Percentiles rank a stretch among this genome's conserved stretches.
phyloP scores from a whole-genome alignment of 2,329 filamentous ascomycete species.

The Nothophaeocryptopus gaeumannii region DNA sequence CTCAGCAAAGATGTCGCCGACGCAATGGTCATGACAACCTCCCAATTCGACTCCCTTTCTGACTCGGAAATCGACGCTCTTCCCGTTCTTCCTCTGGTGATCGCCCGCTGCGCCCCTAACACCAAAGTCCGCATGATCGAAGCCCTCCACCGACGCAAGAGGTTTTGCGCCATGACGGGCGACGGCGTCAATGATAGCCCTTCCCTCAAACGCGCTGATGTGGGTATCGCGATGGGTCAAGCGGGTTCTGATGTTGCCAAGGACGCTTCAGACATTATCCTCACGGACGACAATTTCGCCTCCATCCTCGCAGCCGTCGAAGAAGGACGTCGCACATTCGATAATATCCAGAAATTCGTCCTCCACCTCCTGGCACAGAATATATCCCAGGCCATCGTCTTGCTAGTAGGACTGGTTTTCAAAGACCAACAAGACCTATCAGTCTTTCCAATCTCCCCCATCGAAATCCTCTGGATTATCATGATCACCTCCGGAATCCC shows the following conservation, averaged over 20 bases:
- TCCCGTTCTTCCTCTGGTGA: slow-evolving; percentile 72
- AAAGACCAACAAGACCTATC: slow-evolving; percentile 69
- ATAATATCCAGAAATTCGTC: slow-evolving; percentile 87
- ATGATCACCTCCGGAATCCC: slow-evolving; percentile 87
- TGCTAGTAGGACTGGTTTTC: slow-evolving; percentile 79
- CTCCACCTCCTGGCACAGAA: slow-evolving; percentile 91
- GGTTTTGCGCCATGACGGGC: slow-evolving; percentile 82
- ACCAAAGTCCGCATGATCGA: slow-evolving; percentile 92
- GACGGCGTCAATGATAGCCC: slow-evolving; percentile 87
- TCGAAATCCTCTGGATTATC: slow-evolving; percentile 88
- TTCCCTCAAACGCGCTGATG: slow-evolving; percentile 74
- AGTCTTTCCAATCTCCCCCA: slow-evolving; percentile 79
- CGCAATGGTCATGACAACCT: slow-evolving; percentile 70
- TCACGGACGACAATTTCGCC: slow-evolving; percentile 86
- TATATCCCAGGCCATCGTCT: slow-evolving; percentile 80
- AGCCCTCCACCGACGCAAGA: slow-evolving; percentile 71
- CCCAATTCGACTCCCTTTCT: slow-evolving; percentile 58
- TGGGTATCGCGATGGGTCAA: slow-evolving; percentile 86
- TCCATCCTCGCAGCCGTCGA: slow-evolving; percentile 80
- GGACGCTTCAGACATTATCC: slow-evolving; percentile 76
- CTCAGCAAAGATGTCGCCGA: slow-evolving; percentile 63
- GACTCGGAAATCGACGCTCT: slow-evolving; percentile 73
- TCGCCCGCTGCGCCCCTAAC: slow-evolving; percentile 78
- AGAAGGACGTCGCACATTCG: slow-evolving; percentile 79
- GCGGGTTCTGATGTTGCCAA: slow-evolving; percentile 83